Evolutionary conservation across 805 yeast genomes (phyloP).

Genomic region (Monosporozyma yasuniensis): DNA sequence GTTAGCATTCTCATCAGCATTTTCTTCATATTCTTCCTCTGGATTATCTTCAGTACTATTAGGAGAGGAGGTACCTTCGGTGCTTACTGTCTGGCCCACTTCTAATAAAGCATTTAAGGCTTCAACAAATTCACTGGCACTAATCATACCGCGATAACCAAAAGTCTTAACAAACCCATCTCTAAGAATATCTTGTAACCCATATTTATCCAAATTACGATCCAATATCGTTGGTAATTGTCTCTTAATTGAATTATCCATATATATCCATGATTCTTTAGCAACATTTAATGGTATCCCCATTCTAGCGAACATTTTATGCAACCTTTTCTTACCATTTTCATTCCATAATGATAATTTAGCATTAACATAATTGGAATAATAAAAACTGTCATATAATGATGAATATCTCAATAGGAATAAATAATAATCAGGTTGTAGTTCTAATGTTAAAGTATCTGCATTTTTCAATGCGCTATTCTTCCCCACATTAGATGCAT

Average conservation of each 20-base stretch:
- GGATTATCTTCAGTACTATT: slow-evolving; percentile 22
- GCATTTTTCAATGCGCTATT: slow-evolving; percentile 25
- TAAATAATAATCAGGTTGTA: slow-evolving; percentile 78
- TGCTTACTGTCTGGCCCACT: slow-evolving; percentile 36
- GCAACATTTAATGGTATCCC: slow-evolving; percentile 87
- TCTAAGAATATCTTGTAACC: slow-evolving; percentile 70
- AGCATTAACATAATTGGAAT: slow-evolving; percentile 86
- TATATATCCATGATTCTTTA: slow-evolving; percentile 83
- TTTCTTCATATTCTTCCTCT: slow-evolving; percentile 24
- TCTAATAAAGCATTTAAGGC: slow-evolving; percentile 79
- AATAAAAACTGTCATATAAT: slow-evolving; percentile 79
- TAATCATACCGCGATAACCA: slow-evolving; percentile 79
- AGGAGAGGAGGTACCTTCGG: slow-evolving; percentile 17
- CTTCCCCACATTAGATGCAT: slow-evolving; percentile 14
- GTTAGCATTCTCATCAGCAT: slow-evolving; percentile 25
- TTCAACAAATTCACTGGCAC: slow-evolving; percentile 92
- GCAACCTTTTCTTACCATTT: slow-evolving; percentile 77
- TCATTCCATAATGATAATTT: slow-evolving; percentile 84
- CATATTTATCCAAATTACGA: slow-evolving; percentile 64
- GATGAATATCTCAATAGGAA: slow-evolving; percentile 90
- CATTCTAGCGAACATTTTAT: slow-evolving; percentile 92
- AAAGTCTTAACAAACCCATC: slow-evolving; percentile 81
- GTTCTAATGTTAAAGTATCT: slow-evolving; percentile 40
- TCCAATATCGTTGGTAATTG: slow-evolving; percentile 60
- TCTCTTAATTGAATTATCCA: slow-evolving; percentile 72